These are phyloP conservation scores for Berkeleyomyces basicola DNA, from an alignment of 2,329 filamentous ascomycete species.

Conservation along the genomic window DNA sequence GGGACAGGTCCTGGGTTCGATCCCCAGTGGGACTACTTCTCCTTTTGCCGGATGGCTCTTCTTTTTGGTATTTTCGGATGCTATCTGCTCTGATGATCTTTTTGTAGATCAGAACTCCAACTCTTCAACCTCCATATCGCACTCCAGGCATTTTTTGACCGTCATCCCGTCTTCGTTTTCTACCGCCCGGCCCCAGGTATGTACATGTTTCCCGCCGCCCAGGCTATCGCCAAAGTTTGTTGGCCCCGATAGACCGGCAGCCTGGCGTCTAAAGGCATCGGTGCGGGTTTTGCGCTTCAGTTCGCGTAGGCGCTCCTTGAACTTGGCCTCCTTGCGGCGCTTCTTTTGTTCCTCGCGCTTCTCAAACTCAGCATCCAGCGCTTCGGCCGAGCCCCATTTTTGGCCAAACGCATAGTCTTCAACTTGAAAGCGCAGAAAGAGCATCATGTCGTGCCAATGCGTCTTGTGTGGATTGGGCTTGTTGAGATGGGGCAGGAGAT, in stretches of 20 bases:
- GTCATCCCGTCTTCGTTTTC: slow-evolving; percentile 56
- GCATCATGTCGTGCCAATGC: slow-evolving; percentile 97
- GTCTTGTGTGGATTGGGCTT: slow-evolving; percentile 90
- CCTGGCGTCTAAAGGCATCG: slow-evolving; percentile 67
- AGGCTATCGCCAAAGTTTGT: slow-evolving; percentile 63
- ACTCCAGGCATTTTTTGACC: slow-evolving; percentile 62
- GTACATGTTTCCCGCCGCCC: slow-evolving; percentile 56
- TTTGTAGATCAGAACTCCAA: slow-evolving; percentile 37
- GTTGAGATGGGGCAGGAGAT: slow-evolving; percentile 72
- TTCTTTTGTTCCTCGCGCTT: slow-evolving; percentile 66
- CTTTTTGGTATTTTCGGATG: neutral
- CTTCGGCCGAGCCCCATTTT: slow-evolving; percentile 83
- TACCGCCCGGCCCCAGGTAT: slow-evolving; percentile 66
- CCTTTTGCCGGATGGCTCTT: neutral
- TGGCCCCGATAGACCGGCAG: slow-evolving; percentile 32
- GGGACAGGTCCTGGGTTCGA: slow-evolving; percentile 14
- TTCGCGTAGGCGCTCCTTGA: slow-evolving; percentile 73
- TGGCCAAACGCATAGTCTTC: slow-evolving; percentile 80
- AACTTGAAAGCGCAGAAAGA: slow-evolving; percentile 84
- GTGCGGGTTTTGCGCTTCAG: slow-evolving; percentile 87
- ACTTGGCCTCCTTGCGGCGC: slow-evolving; percentile 74
- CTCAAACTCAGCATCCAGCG: slow-evolving; percentile 77
- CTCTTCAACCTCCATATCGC: slow-evolving; percentile 66
- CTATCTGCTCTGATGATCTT: neutral
- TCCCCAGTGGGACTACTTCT: slow-evolving; percentile 12